Evolutionary conservation across 208 protist genomes (phyloP).

Genomic region (Leishmania braziliensis): DNA sequence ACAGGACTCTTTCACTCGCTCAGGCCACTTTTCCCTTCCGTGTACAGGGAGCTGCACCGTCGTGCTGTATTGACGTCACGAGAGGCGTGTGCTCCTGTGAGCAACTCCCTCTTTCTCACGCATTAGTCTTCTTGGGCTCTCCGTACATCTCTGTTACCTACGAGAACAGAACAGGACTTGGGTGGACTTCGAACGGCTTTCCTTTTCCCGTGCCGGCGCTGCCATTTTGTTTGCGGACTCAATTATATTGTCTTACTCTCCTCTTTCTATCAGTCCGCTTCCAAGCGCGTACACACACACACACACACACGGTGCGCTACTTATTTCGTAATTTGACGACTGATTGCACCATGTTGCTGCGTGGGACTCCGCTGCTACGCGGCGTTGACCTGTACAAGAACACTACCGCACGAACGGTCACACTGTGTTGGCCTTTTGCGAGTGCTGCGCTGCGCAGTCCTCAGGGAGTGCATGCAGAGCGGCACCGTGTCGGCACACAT

Average conservation of each 20-base stretch:
- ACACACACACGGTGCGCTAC: background rate
- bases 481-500: background rate
- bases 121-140: background rate
- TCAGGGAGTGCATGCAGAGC: constrained; percentile 2
- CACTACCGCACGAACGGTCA: background rate
- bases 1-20: background rate
- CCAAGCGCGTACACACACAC: background rate
- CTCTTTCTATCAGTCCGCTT: background rate
- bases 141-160: background rate
- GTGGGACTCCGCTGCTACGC: constrained; percentile 1
- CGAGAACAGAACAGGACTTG: background rate
- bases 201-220: background rate
- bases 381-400: background rate
- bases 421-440: background rate
- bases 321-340: background rate
- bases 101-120: background rate
- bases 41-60: background rate
- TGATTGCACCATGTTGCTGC: background rate
- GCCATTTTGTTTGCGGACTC: background rate
- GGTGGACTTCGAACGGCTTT: background rate
- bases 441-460: constrained; percentile 6
- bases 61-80: background rate
- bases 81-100: constrained; percentile 1
- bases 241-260: background rate
- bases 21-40: background rate